phyloP scores from a whole-genome alignment of 108 stramenopile species.

The Cafeteria roenbergensis region DNA sequence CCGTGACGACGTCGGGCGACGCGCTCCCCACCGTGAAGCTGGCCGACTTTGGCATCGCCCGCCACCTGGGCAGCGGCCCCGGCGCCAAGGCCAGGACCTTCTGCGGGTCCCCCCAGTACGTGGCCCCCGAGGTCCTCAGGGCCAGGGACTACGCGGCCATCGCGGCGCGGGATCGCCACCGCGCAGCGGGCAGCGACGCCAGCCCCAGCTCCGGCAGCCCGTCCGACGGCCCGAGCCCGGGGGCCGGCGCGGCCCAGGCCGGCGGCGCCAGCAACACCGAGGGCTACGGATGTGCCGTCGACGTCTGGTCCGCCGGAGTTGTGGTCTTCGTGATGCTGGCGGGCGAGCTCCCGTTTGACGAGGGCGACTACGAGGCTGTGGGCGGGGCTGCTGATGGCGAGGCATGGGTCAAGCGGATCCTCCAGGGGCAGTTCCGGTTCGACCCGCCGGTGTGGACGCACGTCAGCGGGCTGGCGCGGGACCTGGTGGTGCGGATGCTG shows the following conservation, averaged over 20 bases:
- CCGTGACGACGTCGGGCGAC: too few species aligned
- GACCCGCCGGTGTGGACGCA: slow-evolving; percentile 69
- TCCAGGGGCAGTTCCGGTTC: slow-evolving; percentile 30
- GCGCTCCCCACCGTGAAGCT: too few species aligned
- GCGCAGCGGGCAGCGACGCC: background rate
- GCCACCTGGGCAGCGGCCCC: background rate
- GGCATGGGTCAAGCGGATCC: background rate
- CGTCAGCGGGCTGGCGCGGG: slow-evolving; percentile 63
- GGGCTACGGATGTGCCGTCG: slow-evolving; percentile 16
- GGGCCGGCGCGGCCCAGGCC: too few species aligned
- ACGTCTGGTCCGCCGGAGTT: slow-evolving; percentile 53
- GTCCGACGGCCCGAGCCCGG: background rate
- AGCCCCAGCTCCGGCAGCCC: background rate
- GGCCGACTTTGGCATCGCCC: slow-evolving; percentile 27
- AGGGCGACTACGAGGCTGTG: background rate
- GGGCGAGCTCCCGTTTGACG: slow-evolving; percentile 44
- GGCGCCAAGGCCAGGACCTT: slow-evolving; percentile 14
- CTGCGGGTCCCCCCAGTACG: slow-evolving; percentile 27
- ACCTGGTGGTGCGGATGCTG: slow-evolving; percentile 57
- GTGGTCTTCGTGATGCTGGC: slow-evolving; percentile 45
- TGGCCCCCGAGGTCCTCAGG: slow-evolving; percentile 33
- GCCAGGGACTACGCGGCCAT: background rate
- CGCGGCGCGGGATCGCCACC: background rate
- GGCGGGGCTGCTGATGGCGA: too few species aligned
- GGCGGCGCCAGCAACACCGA: background rate